Evolutionary conservation across 495 filamentous ascomycete genomes (phyloP).

Genomic region (Podospora comata): DNA sequence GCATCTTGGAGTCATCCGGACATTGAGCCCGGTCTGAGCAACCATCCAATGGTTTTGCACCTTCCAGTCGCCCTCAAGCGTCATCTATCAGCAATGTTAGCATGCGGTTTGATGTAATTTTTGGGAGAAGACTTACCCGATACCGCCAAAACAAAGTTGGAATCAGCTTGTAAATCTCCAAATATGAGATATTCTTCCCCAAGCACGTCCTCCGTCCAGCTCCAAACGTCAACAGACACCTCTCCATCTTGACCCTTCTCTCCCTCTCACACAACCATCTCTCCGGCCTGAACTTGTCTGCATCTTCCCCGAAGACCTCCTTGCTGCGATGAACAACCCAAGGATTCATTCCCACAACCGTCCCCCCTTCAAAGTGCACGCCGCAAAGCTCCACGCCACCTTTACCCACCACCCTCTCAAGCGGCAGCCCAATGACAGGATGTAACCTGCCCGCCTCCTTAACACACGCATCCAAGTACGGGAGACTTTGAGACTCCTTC

Average conservation of each 20-base stretch:
- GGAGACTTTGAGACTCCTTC: constrained; percentile 40
- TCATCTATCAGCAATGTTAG: constrained; percentile 11
- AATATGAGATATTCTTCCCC: constrained; percentile 37
- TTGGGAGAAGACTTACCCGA: background rate
- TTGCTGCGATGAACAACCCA: constrained; percentile 38
- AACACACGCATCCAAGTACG: constrained; percentile 49
- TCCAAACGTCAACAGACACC: constrained; percentile 30
- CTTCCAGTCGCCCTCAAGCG: constrained; percentile 14
- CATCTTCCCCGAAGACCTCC: constrained; percentile 39
- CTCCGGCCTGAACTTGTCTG: constrained; percentile 48
- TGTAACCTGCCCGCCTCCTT: constrained; percentile 53
- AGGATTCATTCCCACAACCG: constrained; percentile 44
- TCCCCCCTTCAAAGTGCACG: constrained; percentile 45
- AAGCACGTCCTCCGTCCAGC: constrained; percentile 38
- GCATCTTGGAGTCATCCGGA: constrained; percentile 8
- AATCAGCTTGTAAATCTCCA: constrained; percentile 49
- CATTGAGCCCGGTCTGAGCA: constrained; percentile 12
- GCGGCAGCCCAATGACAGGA: constrained; percentile 26
- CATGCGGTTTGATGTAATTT: background rate
- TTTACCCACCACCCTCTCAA: constrained; percentile 41
- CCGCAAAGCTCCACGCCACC: constrained; percentile 50
- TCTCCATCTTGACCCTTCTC: constrained; percentile 36
- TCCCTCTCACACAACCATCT: constrained; percentile 48
- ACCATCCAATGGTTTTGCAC: constrained; percentile 19
- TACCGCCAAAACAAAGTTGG: constrained; percentile 19